A percentile compares a stretch with the other conserved stretches of the same genome.
Evolutionary conservation across 169 alveolate species (phyloP).

Genomic region (Babesia divergens): DNA sequence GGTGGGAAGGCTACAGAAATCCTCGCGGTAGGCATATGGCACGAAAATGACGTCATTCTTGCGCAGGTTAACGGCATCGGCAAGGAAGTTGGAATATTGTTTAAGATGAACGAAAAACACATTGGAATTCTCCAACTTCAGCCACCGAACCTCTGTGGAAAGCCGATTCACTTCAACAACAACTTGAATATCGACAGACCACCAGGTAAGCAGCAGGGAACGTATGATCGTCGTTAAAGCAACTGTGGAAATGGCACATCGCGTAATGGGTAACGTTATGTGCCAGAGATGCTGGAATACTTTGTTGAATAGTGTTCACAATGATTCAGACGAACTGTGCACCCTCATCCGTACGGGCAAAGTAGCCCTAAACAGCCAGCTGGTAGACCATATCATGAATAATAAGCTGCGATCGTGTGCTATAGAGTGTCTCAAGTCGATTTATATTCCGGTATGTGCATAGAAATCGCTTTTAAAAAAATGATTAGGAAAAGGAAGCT

Average conservation of each 20-base stretch:
- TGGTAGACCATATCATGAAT: conserved; percentile 39
- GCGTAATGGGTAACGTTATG: background rate
- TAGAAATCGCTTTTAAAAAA: background rate
- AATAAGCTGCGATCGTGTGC: conserved; percentile 46
- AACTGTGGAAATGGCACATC: background rate
- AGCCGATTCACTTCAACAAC: background rate
- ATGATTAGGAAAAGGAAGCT: conserved; percentile 29
- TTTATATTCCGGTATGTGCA: conserved; percentile 48
- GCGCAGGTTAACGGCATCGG: background rate
- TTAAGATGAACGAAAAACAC: background rate
- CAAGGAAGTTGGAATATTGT: background rate
- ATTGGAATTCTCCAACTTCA: background rate
- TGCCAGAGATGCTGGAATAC: background rate
- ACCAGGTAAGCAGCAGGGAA: background rate
- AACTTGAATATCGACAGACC: background rate
- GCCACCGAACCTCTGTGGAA: background rate
- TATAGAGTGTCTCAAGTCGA: conserved; percentile 38
- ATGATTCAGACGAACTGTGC: conserved; percentile 12
- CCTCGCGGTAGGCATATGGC: conserved; percentile 10
- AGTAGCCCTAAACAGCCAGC: conserved; percentile 30
- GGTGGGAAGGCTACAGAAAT: background rate
- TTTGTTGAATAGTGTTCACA: background rate
- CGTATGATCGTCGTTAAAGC: background rate
- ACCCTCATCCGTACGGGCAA: conserved; percentile 19
- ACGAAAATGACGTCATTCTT: background rate